Conservation (phyloP, 768 basidiomycete genomes). For the Chalciporus pseudorubinellus region DNA sequence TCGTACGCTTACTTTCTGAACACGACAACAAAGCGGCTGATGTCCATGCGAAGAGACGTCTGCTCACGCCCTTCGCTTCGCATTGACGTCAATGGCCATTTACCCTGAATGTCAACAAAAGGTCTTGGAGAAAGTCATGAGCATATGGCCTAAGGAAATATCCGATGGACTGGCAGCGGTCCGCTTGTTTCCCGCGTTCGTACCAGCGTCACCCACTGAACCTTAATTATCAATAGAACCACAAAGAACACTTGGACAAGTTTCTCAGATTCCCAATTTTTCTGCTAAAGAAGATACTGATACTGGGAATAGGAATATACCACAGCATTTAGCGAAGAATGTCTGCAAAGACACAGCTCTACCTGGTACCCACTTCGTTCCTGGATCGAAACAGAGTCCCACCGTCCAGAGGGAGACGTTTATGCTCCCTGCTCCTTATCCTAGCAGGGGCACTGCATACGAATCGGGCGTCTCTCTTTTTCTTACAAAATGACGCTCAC, state of each 20-base stretch:
- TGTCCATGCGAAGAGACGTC: slow-evolving; percentile 41
- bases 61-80: slow-evolving; percentile 44
- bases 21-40: slow-evolving; percentile 1
- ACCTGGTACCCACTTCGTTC: slow-evolving; percentile 34
- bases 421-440: slow-evolving; percentile 36
- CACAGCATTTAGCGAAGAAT: slow-evolving; percentile 36
- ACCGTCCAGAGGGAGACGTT: slow-evolving; percentile 28
- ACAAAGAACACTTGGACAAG: slow-evolving; percentile 38
- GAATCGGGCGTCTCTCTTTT: slow-evolving; percentile 38
- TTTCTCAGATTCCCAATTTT: slow-evolving; percentile 28
- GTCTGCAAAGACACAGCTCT: slow-evolving; percentile 37
- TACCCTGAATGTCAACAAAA: slow-evolving; percentile 49
- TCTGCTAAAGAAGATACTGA: neutral
- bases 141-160: slow-evolving; percentile 39
- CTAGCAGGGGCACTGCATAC: slow-evolving; percentile 42
- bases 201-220: neutral
- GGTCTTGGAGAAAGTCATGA: slow-evolving; percentile 40
- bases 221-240: slow-evolving; percentile 27
- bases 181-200: slow-evolving; percentile 1
- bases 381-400: slow-evolving; percentile 12
- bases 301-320: slow-evolving; percentile 39
- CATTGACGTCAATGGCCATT: slow-evolving; percentile 44
- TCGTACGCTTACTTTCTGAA: neutral
- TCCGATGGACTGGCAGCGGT: slow-evolving; percentile 32
- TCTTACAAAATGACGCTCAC: neutral